Base-by-base conservation (phyloP, 768 basidiomycete species). In the Gelatoporia subvermispora region DNA sequence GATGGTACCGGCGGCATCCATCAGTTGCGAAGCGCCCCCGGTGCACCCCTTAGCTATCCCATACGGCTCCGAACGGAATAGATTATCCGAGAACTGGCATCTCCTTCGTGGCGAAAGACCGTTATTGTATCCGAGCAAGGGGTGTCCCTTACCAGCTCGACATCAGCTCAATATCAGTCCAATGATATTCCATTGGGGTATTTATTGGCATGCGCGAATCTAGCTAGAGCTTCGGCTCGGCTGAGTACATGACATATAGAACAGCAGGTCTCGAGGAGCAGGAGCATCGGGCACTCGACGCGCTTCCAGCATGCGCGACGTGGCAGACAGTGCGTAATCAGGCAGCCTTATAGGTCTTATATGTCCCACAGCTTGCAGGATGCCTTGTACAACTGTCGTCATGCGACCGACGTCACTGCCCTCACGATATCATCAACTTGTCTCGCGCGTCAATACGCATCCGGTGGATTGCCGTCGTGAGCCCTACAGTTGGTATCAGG, bases 301-400 rank as follows among this genome's bases (percentile, higher is more conserved):
- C 31, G 24, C 48, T 44, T 15, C 49, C 42, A 39, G 48, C 45
- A 42, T 45, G 44, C 41, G 48, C 28, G 52, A 43, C 36, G 45
- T 50, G 34, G 43, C 44, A 22, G 28, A 48, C 50, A 47, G 48
- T 46, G 43, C 47, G 18, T 37, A 24, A 42, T 45, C 28, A 44
- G 47, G 52, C 47, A 41, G 28, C 28, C 28, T 31, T 52, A 51
- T 40, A 40, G 43, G 57, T 55, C 47, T 54, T 57, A 57, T 59
- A 59, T 57, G 52, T 59, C 60, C 45, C 60, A 61, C 59, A 51
- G 31, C 45, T 50, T 8, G 24, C 36, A 50, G 34, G 28, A 28
- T 47, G 39, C 34, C 5, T 31, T 13, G 5, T 31, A 13, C 28
- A 31, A 31, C 28, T 37, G 53, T 39, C 53, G 46, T 51, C 49